These are phyloP conservation scores for Euryodendron excelsum DNA, from an alignment of 148 eudicot species.

Conservation along the genomic window DNA sequence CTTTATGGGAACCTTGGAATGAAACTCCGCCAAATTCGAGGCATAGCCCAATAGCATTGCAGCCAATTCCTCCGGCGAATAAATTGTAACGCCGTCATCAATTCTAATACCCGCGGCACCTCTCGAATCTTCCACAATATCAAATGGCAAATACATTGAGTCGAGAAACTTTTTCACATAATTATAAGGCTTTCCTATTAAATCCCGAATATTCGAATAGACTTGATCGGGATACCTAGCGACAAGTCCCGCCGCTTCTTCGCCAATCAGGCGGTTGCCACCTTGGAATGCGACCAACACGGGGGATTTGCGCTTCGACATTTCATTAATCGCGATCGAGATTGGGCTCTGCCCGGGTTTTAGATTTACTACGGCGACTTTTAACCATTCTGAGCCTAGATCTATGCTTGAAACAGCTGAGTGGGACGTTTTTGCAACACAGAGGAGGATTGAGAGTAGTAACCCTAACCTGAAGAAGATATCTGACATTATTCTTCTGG, in stretches of 20 bases:
- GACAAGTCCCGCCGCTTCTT: constrained; percentile 68
- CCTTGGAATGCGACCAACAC: constrained; percentile 65
- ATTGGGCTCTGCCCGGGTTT: constrained; percentile 88
- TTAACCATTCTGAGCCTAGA: constrained; percentile 94
- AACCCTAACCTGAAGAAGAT: constrained; percentile 39
- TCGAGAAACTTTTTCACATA: constrained; percentile 29
- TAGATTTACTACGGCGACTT: constrained; percentile 87
- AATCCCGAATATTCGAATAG: constrained; percentile 66
- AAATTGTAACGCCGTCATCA: constrained; percentile 55
- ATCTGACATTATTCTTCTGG: constrained; percentile 1
- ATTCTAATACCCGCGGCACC: constrained; percentile 55
- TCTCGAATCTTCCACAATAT: constrained; percentile 47
- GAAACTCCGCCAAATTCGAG: constrained; percentile 67
- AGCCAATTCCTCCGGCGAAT: constrained; percentile 78
- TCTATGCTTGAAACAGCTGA: constrained; percentile 87
- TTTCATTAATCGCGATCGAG: constrained; percentile 89
- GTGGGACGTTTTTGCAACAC: constrained; percentile 34
- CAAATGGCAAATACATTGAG: constrained; percentile 53
- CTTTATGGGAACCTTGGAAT: constrained; percentile 57
- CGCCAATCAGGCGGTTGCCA: constrained; percentile 71
- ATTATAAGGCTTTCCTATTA: constrained; percentile 56
- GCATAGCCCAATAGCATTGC: constrained; percentile 71
- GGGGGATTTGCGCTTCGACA: constrained; percentile 95
- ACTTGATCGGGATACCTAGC: constrained; percentile 88
- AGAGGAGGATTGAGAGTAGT: constrained; percentile 29